Evolutionary conservation across 2,329 filamentous ascomycete genomes (phyloP), one percentile per base, ranked within the genome.

Genomic region (Pseudopithomyces chartarum): DNA sequence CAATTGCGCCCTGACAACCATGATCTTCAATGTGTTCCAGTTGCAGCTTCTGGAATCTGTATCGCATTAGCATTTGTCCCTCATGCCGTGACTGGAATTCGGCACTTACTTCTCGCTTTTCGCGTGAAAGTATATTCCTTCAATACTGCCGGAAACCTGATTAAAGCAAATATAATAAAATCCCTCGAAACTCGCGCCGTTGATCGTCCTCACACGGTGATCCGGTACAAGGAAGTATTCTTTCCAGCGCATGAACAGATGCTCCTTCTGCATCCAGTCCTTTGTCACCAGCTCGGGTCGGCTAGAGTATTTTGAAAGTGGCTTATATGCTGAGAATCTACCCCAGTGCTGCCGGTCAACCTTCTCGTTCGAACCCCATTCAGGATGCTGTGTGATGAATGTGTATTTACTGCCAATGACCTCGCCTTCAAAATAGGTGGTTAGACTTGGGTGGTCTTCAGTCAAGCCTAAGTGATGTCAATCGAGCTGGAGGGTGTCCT

Each of bases 141-240:
- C 93, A 39, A 99, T 90, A 61, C 85, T 88, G 7, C 94, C 95
- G 61, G 88, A 85, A 47, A 92, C 81, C 77, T 98, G 94, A 76
- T 98, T 97, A 80, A 98, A 98, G 79, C 93, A 97, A 64, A 99
- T 98, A 72, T 99, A 99, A 75, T 98, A 99, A 74, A 99, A 99
- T 0, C 95, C 95, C 73, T 99, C 95, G 58, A 98, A 99, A 71
- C 94, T 98, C 7, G 95, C 95, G 17, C 95, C 95, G 33, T 87
- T 90, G 59, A 99, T 97, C 11, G 91, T 96, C 59, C 89, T 86
- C 19, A 98, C 92, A 15, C 91, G 86, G 74, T 99, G 95, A 70
- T 99, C 93, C 1, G 95, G 95, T 0, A 99, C 95, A 0, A 99
- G 81, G 69, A 99, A 99, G 69, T 96, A 92, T 73, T 99, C 95